Evolutionary conservation across 352 stramenopile genomes (phyloP), one percentile per base, ranked within the genome.

Genomic region (Blastocystis hominis): DNA sequence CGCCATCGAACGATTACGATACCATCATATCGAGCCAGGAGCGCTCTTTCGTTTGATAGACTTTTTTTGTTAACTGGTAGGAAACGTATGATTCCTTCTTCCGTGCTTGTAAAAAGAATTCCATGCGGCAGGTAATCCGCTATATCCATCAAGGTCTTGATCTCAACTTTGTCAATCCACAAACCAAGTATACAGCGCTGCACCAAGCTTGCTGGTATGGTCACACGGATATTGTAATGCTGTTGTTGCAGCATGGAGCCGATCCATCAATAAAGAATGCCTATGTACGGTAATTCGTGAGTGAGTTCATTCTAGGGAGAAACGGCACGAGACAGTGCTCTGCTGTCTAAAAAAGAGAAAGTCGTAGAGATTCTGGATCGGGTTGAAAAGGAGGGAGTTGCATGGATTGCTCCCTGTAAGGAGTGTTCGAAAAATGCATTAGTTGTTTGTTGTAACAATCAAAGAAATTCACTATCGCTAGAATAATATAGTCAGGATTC

Each of bases 131-230:
- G 2, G 72, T 84, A 2, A 24, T 68, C 3, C 46, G 72, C 24
- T 84, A 61, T 40, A 66, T 84, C 46, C 72, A 84, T 46, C 59
- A 68, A 36, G 72, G 72, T 20, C 13, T 84, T 1, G 72, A 84
- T 46, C 38, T 87, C 3, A 87, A 78, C 9, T 53, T 55, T 30
- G 15, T 75, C n/a, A 87, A 87, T 76, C 77, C 77, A 9, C 62
- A 87, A 77, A 76, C 77, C 3, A 75, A 76, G 20, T 87, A 87
- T 46, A 87, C 77, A 42, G 77, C 77, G 9, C 66, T 87, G 15
- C 77, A 87, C 61, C 42, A 64, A 4, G 77, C 77, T 55, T 75
- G 62, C 30, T 87, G 77, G 77, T 5, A 47, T 56, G 77, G 77
- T 10, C 47, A 87, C 20, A 87, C 42, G 20, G 77, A 87, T 7